Conservation (phyloP, 1,139 yeast genomes). For the Geotrichum histeridarum region DNA sequence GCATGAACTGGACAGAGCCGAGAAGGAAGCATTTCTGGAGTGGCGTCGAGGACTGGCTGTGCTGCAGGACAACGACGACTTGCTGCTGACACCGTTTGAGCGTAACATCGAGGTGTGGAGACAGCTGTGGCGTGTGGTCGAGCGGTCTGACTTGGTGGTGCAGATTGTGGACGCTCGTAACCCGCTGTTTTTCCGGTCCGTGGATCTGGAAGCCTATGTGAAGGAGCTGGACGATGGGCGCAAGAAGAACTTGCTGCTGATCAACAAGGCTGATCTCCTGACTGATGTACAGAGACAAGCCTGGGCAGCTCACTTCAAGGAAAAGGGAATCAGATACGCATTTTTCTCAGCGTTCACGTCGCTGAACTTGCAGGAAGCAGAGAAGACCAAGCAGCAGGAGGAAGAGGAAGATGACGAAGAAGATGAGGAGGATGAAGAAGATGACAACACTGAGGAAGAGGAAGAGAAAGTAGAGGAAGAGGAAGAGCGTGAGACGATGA, state of each 20-base stretch:
- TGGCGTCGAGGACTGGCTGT: conserved; percentile 91
- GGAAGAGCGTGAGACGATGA: conserved; percentile 14
- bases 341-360: conserved; percentile 91
- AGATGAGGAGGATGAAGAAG: conserved; percentile 25
- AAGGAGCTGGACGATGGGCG: conserved; percentile 58
- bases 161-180: conserved; percentile 98
- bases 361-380: conserved; percentile 27
- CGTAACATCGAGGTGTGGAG: conserved; percentile 97
- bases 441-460: conserved; percentile 18
- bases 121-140: conserved; percentile 97
- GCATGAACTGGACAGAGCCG: conserved; percentile 76
- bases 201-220: conserved; percentile 82
- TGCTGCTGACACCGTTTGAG: conserved; percentile 92
- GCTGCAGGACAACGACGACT: conserved; percentile 74
- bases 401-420: conserved; percentile 18
- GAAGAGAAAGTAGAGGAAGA: conserved; percentile 21
- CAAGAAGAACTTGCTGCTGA: conserved; percentile 74
- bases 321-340: conserved; percentile 69
- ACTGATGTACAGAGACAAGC: conserved; percentile 66
- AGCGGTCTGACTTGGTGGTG: conserved; percentile 87
- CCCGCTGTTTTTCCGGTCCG: conserved; percentile 84
- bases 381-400: conserved; percentile 20
- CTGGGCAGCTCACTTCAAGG: conserved; percentile 82
- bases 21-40: conserved; percentile 81
- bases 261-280: conserved; percentile 90